phyloP scores from a whole-genome alignment of 495 filamentous ascomycete genomes.

The Tuber magnatum region DNA sequence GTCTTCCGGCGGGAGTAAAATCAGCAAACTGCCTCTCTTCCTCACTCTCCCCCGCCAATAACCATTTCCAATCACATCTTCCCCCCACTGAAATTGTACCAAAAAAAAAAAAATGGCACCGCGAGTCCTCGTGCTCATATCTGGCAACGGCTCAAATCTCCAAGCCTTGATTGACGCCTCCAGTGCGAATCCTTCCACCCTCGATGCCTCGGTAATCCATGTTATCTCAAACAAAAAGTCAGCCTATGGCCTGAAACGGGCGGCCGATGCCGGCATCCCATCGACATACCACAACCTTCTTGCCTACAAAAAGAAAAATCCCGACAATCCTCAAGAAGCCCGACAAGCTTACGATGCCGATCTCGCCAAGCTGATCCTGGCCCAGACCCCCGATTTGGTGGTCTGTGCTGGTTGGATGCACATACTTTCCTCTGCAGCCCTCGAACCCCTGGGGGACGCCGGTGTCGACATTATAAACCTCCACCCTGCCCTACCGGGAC shows the following conservation, averaged over 20 bases:
- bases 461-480: constrained; percentile 73
- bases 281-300: constrained; percentile 83
- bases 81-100: background rate
- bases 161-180: constrained; percentile 78
- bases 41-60: background rate
- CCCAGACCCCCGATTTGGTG: constrained; percentile 60
- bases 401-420: constrained; percentile 69
- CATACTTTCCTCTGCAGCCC: constrained; percentile 56
- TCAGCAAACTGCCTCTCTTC: background rate
- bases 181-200: constrained; percentile 47
- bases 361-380: constrained; percentile 62
- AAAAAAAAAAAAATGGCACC: constrained; percentile 1
- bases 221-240: constrained; percentile 77
- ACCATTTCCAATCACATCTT: background rate
- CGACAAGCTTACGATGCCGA: constrained; percentile 72
- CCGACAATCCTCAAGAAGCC: constrained; percentile 47
- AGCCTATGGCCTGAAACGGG: constrained; percentile 71
- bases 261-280: constrained; percentile 61
- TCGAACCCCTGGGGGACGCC: constrained; percentile 57
- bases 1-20: background rate
- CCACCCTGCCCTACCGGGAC: constrained; percentile 69
- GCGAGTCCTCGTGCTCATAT: constrained; percentile 61
- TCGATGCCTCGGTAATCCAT: constrained; percentile 58
- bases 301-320: constrained; percentile 51
- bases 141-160: constrained; percentile 77